phyloP scores from a whole-genome alignment of 2,329 filamentous ascomycete species.

The Colletotrichum noveboracense region DNA sequence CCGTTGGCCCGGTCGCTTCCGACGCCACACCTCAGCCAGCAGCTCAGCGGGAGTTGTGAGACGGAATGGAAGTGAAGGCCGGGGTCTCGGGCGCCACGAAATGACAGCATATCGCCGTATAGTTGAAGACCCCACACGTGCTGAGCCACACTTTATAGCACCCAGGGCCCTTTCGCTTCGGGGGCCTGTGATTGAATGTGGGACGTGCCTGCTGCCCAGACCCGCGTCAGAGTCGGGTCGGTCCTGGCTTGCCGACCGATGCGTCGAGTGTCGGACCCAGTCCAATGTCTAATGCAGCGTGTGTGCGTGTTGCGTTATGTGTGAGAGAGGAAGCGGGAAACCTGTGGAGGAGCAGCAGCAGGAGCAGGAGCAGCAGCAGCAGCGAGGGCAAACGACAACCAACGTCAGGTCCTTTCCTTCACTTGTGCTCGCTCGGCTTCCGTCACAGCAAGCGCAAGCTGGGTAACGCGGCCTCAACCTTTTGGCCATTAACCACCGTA shows the following conservation, averaged over 20 bases:
- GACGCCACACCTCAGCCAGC: background rate
- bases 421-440: background rate
- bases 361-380: background rate
- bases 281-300: background rate
- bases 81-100: background rate
- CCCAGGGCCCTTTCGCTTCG: background rate
- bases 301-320: background rate
- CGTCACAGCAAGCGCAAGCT: background rate
- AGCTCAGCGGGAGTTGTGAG: background rate
- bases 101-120: constrained; percentile 7
- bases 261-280: constrained; percentile 9
- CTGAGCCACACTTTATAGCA: constrained; percentile 11
- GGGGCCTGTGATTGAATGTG: background rate
- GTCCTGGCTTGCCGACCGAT: constrained; percentile 12
- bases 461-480: background rate
- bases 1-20: background rate
- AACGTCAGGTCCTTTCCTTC: background rate
- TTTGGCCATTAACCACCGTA: background rate
- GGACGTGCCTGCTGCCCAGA: constrained; percentile 6
- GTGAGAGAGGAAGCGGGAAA: background rate
- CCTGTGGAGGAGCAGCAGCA: background rate
- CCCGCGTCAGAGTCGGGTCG: constrained; percentile 5
- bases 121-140: background rate
- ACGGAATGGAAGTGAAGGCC: background rate
- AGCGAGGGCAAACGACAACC: background rate